Conservation (phyloP, 176 grass and related monocot genomes). For the Pharus latifolius region DNA sequence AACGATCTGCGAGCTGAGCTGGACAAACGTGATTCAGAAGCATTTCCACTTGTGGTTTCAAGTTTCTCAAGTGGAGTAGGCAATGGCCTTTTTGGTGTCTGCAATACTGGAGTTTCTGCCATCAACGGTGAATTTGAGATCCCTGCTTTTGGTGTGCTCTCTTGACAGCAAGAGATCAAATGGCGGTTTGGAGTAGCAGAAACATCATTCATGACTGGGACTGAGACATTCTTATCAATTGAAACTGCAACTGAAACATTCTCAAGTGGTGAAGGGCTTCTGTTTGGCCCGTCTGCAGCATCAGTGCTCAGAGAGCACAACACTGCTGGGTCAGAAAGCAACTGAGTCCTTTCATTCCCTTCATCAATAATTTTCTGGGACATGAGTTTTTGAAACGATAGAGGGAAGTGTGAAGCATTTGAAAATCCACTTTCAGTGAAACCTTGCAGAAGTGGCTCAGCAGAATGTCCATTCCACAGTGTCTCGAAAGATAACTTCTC, state of each 20-base stretch:
- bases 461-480: slow-evolving; percentile 6
- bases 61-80: slow-evolving; percentile 48
- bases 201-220: slow-evolving; percentile 7
- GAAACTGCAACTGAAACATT: no score
- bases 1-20: slow-evolving; percentile 76
- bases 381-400: slow-evolving; percentile 58
- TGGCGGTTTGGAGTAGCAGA: slow-evolving; percentile 20
- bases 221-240: not conserved
- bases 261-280: not conserved
- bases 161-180: slow-evolving; percentile 17
- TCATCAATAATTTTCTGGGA: slow-evolving; percentile 42
- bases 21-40: slow-evolving; percentile 44
- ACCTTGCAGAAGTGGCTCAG: slow-evolving; percentile 20
- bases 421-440: slow-evolving; percentile 19
- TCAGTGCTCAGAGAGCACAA: not conserved
- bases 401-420: slow-evolving; percentile 73
- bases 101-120: slow-evolving; percentile 40
- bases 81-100: slow-evolving; percentile 64
- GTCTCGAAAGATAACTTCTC: slow-evolving; percentile 29
- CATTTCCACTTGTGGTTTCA: slow-evolving; percentile 18
- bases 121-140: slow-evolving; percentile 23
- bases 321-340: slow-evolving; percentile 33
- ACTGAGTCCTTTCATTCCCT: slow-evolving; percentile 27
- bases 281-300: slow-evolving; percentile 7
- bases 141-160: slow-evolving; percentile 48